Evolutionary conservation across 352 stramenopile species (phyloP).

Genomic region (Phytophthora hibernalis): DNA sequence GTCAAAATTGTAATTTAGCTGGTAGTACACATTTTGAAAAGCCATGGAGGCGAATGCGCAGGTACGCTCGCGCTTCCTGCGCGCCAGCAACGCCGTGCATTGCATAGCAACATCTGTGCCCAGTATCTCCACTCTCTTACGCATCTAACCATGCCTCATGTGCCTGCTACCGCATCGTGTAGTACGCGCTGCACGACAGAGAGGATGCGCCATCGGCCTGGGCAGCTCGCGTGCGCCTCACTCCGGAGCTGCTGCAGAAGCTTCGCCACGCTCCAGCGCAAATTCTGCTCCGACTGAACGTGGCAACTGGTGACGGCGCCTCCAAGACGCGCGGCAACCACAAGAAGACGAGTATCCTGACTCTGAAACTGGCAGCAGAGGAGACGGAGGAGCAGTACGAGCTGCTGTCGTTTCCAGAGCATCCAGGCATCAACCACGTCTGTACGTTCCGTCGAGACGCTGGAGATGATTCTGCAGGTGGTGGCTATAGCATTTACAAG

Average conservation of each 20-base stretch:
- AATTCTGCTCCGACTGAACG: slow-evolving; percentile 35
- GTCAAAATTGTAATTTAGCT: background rate
- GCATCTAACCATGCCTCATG: slow-evolving; percentile 5
- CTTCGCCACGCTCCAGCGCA: slow-evolving; percentile 48
- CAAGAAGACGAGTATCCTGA: slow-evolving; percentile 65
- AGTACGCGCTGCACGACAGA: slow-evolving; percentile 80
- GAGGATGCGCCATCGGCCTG: slow-evolving; percentile 47
- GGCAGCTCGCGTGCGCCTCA: slow-evolving; percentile 78
- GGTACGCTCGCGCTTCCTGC: slow-evolving; percentile 16
- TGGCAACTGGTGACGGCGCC: slow-evolving; percentile 16
- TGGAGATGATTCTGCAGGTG: background rate
- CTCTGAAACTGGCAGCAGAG: slow-evolving; percentile 32
- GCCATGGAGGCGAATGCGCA: slow-evolving; percentile 32
- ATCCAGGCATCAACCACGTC: slow-evolving; percentile 72
- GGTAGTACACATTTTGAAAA: background rate
- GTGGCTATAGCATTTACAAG: slow-evolving; percentile 66
- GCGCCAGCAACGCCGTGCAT: background rate
- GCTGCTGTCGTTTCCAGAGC: slow-evolving; percentile 77
- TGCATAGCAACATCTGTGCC: background rate
- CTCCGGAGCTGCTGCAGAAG: slow-evolving; percentile 74
- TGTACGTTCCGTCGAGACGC: slow-evolving; percentile 56
- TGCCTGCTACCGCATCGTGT: background rate
- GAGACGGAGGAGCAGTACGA: slow-evolving; percentile 62
- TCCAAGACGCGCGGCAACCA: slow-evolving; percentile 19
- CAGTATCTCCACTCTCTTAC: background rate